Percentiles rank a stretch among this genome's conserved stretches.
Conservation (phyloP, 2,329 filamentous ascomycete genomes). For the Venturia pyrina region DNA sequence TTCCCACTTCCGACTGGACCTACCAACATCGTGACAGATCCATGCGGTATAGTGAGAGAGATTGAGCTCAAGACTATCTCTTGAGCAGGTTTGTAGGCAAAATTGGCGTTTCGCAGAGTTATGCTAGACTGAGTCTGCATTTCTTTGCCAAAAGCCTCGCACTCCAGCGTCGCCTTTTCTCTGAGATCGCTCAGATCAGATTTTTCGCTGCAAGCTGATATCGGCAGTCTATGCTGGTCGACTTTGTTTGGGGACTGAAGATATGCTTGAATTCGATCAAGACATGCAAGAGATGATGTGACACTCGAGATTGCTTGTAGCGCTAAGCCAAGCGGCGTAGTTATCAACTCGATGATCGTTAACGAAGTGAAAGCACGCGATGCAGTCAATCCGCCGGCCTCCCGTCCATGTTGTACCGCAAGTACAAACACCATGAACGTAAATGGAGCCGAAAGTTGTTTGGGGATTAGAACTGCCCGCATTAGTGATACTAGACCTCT, state of each 20-base stretch:
- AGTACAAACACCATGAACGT: background rate
- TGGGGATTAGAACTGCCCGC: background rate
- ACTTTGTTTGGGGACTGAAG: background rate
- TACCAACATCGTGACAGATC: slow-evolving; percentile 14
- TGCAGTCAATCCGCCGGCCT: background rate
- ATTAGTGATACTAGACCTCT: background rate
- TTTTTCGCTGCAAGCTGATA: background rate
- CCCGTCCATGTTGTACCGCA: background rate
- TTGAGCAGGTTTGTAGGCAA: background rate
- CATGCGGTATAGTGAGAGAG: background rate
- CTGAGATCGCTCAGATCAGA: too few species aligned
- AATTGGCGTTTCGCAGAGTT: background rate
- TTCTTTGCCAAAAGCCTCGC: background rate
- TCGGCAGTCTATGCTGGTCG: background rate
- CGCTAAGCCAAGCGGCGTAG: background rate
- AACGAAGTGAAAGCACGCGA: background rate
- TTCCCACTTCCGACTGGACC: slow-evolving; percentile 20
- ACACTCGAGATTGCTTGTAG: background rate
- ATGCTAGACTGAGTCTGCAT: background rate
- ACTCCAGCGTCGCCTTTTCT: background rate
- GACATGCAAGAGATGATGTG: background rate
- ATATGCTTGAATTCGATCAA: slow-evolving; percentile 3
- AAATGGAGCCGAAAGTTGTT: background rate
- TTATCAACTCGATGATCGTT: background rate
- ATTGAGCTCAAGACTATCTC: background rate